Percentiles rank a stretch among this genome's conserved stretches.
Evolutionary conservation across 148 eudicot genomes (phyloP).

Genomic region (Vaccinium macrocarpon): DNA sequence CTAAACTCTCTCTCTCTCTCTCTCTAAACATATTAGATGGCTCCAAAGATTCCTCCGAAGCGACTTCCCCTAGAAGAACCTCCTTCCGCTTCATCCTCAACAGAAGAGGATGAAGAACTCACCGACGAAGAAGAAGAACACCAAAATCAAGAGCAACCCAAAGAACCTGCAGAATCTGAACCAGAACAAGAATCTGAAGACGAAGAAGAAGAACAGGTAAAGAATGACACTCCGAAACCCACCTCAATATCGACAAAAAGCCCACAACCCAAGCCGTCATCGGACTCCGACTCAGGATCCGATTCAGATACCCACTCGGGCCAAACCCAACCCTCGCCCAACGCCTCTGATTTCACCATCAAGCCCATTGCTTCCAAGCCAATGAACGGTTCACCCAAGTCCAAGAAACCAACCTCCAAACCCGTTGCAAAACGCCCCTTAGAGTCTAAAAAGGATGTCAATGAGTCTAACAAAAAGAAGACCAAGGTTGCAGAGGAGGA

Average conservation of each 20-base stretch:
- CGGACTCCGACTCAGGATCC: slow-evolving; percentile 14
- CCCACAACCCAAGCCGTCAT: slow-evolving; percentile 2
- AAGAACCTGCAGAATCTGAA: slow-evolving; percentile 6
- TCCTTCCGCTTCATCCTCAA: slow-evolving; percentile 39
- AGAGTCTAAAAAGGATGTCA: slow-evolving; percentile 19
- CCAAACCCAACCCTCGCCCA: slow-evolving; percentile 19
- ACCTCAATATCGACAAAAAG: background rate
- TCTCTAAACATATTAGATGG: slow-evolving; percentile 22
- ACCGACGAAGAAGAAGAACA: slow-evolving; percentile 16
- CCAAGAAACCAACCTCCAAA: slow-evolving; percentile 14
- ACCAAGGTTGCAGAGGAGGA: slow-evolving; percentile 25
- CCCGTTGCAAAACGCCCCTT: slow-evolving; percentile 16
- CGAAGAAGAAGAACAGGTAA: background rate
- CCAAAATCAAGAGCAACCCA: background rate
- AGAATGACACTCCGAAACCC: background rate
- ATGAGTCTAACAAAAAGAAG: slow-evolving; percentile 24
- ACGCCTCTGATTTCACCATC: slow-evolving; percentile 28
- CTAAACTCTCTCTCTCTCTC: background rate
- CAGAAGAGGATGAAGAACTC: background rate
- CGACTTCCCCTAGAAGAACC: slow-evolving; percentile 27
- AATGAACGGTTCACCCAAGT: slow-evolving; percentile 6
- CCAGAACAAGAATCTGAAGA: slow-evolving; percentile 3
- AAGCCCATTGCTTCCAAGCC: slow-evolving; percentile 22
- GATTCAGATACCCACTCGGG: slow-evolving; percentile 25
- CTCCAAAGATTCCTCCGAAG: slow-evolving; percentile 34